Conservation (phyloP, 495 filamentous ascomycete genomes). For the Halenospora varia region DNA sequence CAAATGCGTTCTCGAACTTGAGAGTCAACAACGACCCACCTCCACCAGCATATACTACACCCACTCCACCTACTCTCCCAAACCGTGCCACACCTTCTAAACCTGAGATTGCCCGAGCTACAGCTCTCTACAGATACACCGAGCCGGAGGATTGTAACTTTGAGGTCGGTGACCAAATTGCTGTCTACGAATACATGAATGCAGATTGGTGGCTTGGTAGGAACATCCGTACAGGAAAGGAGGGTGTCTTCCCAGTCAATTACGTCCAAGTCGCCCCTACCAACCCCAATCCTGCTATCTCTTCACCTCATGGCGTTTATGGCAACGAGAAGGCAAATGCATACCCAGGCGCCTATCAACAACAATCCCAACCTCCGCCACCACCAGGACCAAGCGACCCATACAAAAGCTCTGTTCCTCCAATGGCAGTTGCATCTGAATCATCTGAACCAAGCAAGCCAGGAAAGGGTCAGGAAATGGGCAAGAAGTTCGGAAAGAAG, state of each 20-base stretch:
- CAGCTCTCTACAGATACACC: constrained; percentile 80
- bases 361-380: constrained; percentile 26
- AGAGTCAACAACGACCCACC: constrained; percentile 39
- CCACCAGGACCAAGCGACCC: constrained; percentile 31
- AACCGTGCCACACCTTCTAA: constrained; percentile 51
- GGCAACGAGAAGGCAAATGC: constrained; percentile 19
- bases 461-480: constrained; percentile 49
- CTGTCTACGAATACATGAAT: constrained; percentile 87
- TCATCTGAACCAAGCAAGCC: constrained; percentile 30
- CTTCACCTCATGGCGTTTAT: too few species aligned
- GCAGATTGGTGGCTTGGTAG: constrained; percentile 94
- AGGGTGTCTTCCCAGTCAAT: constrained; percentile 86
- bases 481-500: constrained; percentile 78
- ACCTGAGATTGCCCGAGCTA: constrained; percentile 63
- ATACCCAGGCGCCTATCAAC: constrained; percentile 1
- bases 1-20: constrained; percentile 30
- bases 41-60: constrained; percentile 47
- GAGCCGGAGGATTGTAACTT: constrained; percentile 78
- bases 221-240: constrained; percentile 70
- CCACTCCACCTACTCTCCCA: constrained; percentile 38
- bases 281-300: too few species aligned
- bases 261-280: constrained; percentile 84
- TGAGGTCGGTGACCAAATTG: constrained; percentile 68
- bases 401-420: constrained; percentile 46
- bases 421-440: constrained; percentile 41